Evolutionary conservation across 129 eudicot species (phyloP).

Genomic region (Pulicaria dysenterica): DNA sequence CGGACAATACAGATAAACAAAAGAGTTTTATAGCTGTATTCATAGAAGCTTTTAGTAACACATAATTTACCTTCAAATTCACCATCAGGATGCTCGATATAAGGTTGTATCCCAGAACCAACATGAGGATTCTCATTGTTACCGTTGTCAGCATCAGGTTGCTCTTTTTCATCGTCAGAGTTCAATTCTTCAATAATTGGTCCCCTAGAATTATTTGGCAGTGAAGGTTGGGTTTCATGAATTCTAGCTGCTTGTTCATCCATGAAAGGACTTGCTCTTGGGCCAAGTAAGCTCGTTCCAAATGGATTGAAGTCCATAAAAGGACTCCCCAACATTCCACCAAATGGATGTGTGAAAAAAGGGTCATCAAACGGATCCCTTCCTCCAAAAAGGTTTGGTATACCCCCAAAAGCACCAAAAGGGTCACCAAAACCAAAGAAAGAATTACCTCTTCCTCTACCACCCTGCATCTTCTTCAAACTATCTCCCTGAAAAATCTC

Average conservation of each 20-base stretch:
- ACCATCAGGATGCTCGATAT: conserved; percentile 65
- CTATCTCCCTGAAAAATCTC: conserved; percentile 29
- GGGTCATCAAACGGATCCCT: conserved; percentile 90
- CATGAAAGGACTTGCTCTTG: conserved; percentile 34
- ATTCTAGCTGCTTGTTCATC: conserved; percentile 39
- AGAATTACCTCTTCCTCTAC: conserved; percentile 62
- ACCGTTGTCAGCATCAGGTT: conserved; percentile 33
- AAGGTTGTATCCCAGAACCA: conserved; percentile 58
- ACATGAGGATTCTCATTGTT: conserved; percentile 53
- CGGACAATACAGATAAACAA: not conserved
- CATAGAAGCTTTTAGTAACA: conserved; percentile 1
- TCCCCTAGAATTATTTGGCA: conserved; percentile 56
- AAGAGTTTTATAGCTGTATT: not conserved
- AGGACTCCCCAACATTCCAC: conserved; percentile 56
- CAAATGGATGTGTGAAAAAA: conserved; percentile 77
- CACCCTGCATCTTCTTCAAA: conserved; percentile 58
- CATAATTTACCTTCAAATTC: conserved; percentile 52
- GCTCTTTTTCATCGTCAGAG: conserved; percentile 80
- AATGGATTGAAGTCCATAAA: conserved; percentile 43
- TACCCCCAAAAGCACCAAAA: conserved; percentile 56
- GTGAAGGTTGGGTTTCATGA: conserved; percentile 47
- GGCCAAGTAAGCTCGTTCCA: conserved; percentile 40
- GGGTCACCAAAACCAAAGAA: conserved; percentile 64
- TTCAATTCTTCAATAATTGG: conserved; percentile 79
- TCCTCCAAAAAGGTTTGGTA: conserved; percentile 70